These are phyloP conservation scores for Penicillium digitatum DNA, from an alignment of 2,329 filamentous ascomycete species.

Conservation along the genomic window DNA sequence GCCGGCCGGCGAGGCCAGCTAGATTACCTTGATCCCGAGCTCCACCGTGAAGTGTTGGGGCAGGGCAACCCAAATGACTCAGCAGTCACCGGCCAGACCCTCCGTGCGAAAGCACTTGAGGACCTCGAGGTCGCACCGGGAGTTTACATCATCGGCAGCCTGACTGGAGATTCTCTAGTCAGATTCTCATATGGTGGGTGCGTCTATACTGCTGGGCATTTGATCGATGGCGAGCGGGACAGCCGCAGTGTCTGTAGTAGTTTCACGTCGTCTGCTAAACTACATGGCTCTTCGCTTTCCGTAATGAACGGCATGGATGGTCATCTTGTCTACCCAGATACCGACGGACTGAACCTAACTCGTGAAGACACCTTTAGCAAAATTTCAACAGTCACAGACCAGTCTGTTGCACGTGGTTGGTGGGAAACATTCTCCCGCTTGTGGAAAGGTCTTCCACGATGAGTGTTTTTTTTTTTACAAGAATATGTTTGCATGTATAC, in stretches of 20 bases:
- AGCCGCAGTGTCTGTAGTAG: constrained; percentile 20
- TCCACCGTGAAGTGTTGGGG: constrained; percentile 49
- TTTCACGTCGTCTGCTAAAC: constrained; percentile 13
- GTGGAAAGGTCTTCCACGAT: constrained; percentile 21
- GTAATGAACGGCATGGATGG: constrained; percentile 42
- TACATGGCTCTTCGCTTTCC: constrained; percentile 24
- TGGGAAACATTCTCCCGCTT: constrained; percentile 20
- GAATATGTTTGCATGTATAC: constrained; percentile 6
- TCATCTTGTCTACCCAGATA: constrained; percentile 25
- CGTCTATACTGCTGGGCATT: constrained; percentile 53
- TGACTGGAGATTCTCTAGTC: constrained; percentile 59
- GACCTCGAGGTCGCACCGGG: constrained; percentile 52
- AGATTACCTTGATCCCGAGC: constrained; percentile 46
- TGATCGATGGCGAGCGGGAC: constrained; percentile 35
- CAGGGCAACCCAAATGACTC: constrained; percentile 16
- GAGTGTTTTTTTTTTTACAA: neutral
- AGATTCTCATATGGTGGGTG: constrained; percentile 58
- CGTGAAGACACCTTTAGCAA: constrained; percentile 21
- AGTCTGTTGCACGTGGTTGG: constrained; percentile 14
- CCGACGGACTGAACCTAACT: constrained; percentile 3
- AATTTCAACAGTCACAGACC: constrained; percentile 11
- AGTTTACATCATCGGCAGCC: constrained; percentile 56
- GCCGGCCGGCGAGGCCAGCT: constrained; percentile 55
- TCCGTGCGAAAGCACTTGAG: constrained; percentile 51
- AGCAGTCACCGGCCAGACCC: constrained; percentile 51